These are phyloP conservation scores for Fusarium sororula DNA, from an alignment of 2,329 filamentous ascomycete genomes.

Conservation along the genomic window DNA sequence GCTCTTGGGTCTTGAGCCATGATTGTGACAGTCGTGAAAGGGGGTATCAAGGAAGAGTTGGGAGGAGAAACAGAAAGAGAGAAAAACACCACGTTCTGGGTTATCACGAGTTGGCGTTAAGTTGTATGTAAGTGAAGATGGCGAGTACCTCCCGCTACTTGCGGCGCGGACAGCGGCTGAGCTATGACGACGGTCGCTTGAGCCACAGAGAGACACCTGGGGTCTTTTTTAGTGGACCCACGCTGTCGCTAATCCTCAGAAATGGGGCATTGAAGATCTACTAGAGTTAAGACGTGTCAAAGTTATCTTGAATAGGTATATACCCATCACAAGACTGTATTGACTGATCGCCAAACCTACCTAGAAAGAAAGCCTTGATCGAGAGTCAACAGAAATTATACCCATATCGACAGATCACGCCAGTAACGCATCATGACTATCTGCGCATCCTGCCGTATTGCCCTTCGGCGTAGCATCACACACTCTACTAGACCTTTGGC, in stretches of 20 bases:
- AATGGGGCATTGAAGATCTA: constrained; percentile 9
- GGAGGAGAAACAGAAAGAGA: neutral
- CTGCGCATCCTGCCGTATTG: constrained; percentile 45
- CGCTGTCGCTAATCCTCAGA: neutral
- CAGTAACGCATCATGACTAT: constrained; percentile 40
- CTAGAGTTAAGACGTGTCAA: neutral
- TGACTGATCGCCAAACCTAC: neutral
- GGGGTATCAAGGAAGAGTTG: constrained; percentile 14
- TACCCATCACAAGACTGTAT: neutral
- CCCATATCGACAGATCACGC: neutral
- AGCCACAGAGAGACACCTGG: constrained; percentile 28
- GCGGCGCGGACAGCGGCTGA: constrained; percentile 27
- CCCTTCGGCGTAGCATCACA: constrained; percentile 36
- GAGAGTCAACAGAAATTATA: neutral
- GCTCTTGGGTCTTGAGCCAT: constrained; percentile 84
- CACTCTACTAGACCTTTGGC: neutral
- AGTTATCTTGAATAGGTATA: neutral
- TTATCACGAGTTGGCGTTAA: constrained; percentile 20
- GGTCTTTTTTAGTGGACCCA: constrained; percentile 15
- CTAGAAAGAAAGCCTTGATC: neutral
- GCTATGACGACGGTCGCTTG: constrained; percentile 42
- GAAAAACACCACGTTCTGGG: constrained; percentile 24
- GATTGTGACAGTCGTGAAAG: constrained; percentile 23
- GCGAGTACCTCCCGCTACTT: constrained; percentile 10
- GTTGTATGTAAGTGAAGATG: constrained; percentile 30